Conservation (phyloP, 306 rosid genomes). For the Glycine latifolia region DNA sequence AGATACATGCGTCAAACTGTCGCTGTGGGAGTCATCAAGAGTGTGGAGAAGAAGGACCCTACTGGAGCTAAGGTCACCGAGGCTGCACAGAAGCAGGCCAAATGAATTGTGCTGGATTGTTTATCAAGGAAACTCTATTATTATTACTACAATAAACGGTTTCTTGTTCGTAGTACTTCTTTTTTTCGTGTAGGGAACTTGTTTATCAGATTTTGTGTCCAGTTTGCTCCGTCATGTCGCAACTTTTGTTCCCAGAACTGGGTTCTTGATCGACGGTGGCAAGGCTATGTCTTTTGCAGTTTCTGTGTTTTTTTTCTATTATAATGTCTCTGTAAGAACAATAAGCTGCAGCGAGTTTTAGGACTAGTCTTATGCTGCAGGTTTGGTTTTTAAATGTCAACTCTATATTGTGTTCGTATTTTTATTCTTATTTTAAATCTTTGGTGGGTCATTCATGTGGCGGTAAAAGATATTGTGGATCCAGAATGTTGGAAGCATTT, state of each 20-base stretch:
- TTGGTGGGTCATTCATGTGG: not conserved
- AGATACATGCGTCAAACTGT: slow-evolving; percentile 95
- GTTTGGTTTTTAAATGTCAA: not conserved
- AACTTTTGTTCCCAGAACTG: slow-evolving; percentile 59
- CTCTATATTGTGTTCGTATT: slow-evolving; percentile 6
- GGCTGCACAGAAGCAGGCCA: slow-evolving; percentile 78
- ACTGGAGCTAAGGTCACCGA: slow-evolving; percentile 77
- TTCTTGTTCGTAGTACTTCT: not conserved
- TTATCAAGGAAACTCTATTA: not conserved
- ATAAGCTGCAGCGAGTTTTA: slow-evolving; percentile 7
- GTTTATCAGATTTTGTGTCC: slow-evolving; percentile 27
- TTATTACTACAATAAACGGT: slow-evolving; percentile 39
- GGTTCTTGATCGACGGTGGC: slow-evolving; percentile 80
- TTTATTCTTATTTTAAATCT: not conserved
- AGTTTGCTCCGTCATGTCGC: slow-evolving; percentile 48
- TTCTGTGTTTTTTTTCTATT: not conserved
- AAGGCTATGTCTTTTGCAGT: not conserved
- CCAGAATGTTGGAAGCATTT: not conserved
- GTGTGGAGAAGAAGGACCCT: slow-evolving; percentile 93
- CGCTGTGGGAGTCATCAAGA: slow-evolving; percentile 91
- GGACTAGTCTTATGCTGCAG: slow-evolving; percentile 37
- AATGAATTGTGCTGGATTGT: slow-evolving; percentile 62
- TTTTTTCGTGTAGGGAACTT: not conserved
- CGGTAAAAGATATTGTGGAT: not conserved
- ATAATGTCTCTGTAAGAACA: not conserved